These are phyloP conservation scores for Cornus kousa DNA, from an alignment of 148 eudicot genomes.

Conservation along the genomic window DNA sequence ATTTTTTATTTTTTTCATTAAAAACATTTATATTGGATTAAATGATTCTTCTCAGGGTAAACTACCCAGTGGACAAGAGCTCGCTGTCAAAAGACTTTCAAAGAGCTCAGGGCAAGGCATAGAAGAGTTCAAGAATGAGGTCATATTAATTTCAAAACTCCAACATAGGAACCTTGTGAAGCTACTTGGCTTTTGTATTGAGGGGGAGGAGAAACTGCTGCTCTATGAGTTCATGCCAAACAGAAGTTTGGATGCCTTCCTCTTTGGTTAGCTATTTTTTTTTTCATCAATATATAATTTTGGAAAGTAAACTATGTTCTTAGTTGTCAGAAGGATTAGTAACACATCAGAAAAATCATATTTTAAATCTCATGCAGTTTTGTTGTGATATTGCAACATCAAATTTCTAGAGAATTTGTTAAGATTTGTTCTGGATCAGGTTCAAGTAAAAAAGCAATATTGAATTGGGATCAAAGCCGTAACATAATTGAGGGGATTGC, in stretches of 20 bases:
- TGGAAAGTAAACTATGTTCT: no score
- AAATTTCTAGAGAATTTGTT: no score
- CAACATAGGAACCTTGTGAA: constrained; percentile 15
- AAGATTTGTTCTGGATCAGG: not conserved
- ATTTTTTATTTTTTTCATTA: no score
- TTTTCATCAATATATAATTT: no score
- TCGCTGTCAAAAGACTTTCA: constrained; percentile 10
- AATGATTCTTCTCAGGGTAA: not conserved
- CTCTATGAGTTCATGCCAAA: not conserved
- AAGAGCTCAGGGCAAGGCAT: constrained; percentile 4
- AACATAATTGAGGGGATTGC: not conserved
- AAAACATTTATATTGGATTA: not conserved
- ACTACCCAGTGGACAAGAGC: not conserved
- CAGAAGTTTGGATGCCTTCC: not conserved
- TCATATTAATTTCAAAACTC: not conserved
- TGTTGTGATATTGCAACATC: no score
- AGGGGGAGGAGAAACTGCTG: constrained; percentile 5
- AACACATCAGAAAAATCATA: no score
- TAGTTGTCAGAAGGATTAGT: no score
- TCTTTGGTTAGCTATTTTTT: not conserved
- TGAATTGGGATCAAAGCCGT: not conserved
- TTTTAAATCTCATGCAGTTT: no score
- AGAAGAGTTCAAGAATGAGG: not conserved
- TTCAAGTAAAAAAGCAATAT: not conserved
- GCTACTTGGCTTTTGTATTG: not conserved